phyloP scores from a whole-genome alignment of 108 stramenopile genomes.

The Pseudonitzschia multiseries region DNA sequence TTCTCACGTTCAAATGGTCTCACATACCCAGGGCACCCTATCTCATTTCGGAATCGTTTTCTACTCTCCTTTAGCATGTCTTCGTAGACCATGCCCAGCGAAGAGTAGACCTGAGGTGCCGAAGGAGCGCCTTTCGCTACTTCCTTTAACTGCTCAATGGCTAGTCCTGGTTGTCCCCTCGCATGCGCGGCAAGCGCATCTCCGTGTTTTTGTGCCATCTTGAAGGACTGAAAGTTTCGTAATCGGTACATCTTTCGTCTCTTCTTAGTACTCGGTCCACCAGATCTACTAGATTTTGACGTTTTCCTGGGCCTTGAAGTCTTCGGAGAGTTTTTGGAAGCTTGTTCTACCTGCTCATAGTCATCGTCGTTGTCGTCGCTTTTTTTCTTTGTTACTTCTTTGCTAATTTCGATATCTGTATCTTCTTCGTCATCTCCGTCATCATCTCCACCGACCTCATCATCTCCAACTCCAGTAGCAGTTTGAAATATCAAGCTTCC shows the following conservation, averaged over 20 bases:
- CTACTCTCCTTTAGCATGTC: slow-evolving; percentile 64
- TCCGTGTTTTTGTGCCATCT: slow-evolving; percentile 75
- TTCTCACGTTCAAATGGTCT: slow-evolving; percentile 11
- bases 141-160: slow-evolving; percentile 65
- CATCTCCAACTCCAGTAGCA: not conserved
- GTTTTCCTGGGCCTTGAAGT: slow-evolving; percentile 6
- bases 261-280: slow-evolving; percentile 27
- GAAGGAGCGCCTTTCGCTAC: slow-evolving; percentile 76
- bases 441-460: slow-evolving; percentile 3
- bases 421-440: slow-evolving; percentile 23
- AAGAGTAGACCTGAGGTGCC: slow-evolving; percentile 85
- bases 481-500: slow-evolving; percentile 45
- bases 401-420: not conserved
- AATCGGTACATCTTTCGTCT: slow-evolving; percentile 57
- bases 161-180: slow-evolving; percentile 54
- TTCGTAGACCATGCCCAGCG: slow-evolving; percentile 86
- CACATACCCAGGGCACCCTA: not conserved
- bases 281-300: slow-evolving; percentile 8
- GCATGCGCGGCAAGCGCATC: slow-evolving; percentile 78
- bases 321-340: not conserved
- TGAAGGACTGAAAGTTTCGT: slow-evolving; percentile 65
- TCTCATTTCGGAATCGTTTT: slow-evolving; percentile 11
- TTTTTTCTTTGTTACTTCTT: not conserved
- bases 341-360: not conserved
- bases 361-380: slow-evolving; percentile 6